Evolutionary conservation across 2,329 filamentous ascomycete species (phyloP).

Genomic region (Fusarium torulosum): DNA sequence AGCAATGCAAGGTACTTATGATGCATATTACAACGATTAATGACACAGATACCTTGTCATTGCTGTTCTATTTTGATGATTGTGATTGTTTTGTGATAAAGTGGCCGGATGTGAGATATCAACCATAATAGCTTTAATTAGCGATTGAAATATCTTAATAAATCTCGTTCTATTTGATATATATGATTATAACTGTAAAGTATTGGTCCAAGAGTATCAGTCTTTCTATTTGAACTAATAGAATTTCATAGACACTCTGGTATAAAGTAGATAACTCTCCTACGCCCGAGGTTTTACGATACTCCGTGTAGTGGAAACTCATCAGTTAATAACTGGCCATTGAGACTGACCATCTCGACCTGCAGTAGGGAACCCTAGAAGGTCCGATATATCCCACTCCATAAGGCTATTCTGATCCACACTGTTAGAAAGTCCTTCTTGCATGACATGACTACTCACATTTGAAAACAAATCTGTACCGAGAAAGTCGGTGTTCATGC

Average conservation of each 20-base stretch:
- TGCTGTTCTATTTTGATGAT: not conserved
- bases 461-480: constrained; percentile 36
- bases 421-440: constrained; percentile 12
- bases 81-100: too few relatives aligned
- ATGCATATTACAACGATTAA: constrained; percentile 65
- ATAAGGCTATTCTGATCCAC: constrained; percentile 38
- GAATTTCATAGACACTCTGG: too few relatives aligned
- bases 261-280: too few relatives aligned
- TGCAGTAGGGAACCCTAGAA: constrained; percentile 39
- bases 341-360: constrained; percentile 11
- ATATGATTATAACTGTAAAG: too few relatives aligned
- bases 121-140: too few relatives aligned
- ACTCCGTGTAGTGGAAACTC: not conserved
- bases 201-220: too few relatives aligned
- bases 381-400: constrained; percentile 46
- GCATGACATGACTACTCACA: constrained; percentile 20
- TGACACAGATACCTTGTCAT: not conserved
- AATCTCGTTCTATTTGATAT: too few relatives aligned
- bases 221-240: too few relatives aligned
- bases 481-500: constrained; percentile 33
- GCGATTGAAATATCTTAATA: too few relatives aligned
- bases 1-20: constrained; percentile 68
- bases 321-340: constrained; percentile 34
- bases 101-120: too few relatives aligned
- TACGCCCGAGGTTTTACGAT: too few relatives aligned